Conservation (phyloP, 805 yeast species). For the Kuraishia floccosa region DNA sequence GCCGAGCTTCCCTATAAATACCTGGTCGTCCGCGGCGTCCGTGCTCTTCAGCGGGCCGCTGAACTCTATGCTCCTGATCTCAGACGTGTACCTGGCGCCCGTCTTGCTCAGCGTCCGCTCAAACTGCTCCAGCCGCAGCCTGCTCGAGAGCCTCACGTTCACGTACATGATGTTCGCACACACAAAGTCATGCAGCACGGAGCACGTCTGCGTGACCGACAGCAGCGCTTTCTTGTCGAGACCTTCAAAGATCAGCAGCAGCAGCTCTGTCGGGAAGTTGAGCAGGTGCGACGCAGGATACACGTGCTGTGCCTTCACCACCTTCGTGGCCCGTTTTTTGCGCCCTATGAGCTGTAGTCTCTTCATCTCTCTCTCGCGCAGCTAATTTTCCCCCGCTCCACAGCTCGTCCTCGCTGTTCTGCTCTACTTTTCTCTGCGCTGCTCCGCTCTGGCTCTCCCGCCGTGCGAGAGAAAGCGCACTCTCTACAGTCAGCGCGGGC, state of each 20-base stretch:
- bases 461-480: not conserved
- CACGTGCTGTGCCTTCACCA: slow-evolving; percentile 3
- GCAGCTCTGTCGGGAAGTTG: slow-evolving; percentile 11
- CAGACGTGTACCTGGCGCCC: slow-evolving; percentile 12
- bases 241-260: slow-evolving; percentile 12
- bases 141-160: slow-evolving; percentile 12
- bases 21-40: not conserved
- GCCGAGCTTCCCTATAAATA: slow-evolving; percentile 8
- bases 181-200: slow-evolving; percentile 11
- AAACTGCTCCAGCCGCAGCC: slow-evolving; percentile 14
- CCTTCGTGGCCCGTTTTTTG: slow-evolving; percentile 12
- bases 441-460: too few species aligned
- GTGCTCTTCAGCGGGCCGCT: too few species aligned
- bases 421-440: too few species aligned
- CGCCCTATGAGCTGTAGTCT: slow-evolving; percentile 31
- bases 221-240: slow-evolving; percentile 11
- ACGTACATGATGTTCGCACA: slow-evolving; percentile 14
- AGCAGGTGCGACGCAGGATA: slow-evolving; percentile 5
- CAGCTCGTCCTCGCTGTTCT: too few species aligned
- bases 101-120: slow-evolving; percentile 7
- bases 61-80: slow-evolving; percentile 9
- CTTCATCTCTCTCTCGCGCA: too few species aligned
- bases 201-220: slow-evolving; percentile 12
- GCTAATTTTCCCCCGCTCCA: too few species aligned
- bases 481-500: not conserved